These are phyloP conservation scores for Apiosordaria backusii DNA, from an alignment of 495 filamentous ascomycete genomes.

Conservation along the genomic window DNA sequence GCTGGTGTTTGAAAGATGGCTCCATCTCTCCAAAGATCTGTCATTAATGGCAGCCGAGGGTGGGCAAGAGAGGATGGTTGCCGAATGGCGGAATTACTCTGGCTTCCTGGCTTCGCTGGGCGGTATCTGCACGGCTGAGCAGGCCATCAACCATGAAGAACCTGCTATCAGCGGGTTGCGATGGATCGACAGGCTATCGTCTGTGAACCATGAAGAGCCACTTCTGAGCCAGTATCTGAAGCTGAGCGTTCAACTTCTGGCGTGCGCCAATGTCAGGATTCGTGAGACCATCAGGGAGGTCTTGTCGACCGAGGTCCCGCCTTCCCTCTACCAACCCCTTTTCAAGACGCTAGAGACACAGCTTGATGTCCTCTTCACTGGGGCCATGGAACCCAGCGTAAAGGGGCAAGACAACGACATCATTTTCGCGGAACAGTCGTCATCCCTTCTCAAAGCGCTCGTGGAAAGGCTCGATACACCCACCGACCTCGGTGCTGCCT, in stretches of 20 bases:
- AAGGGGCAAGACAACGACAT: conserved; percentile 56
- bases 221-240: conserved; percentile 58
- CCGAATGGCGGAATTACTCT: conserved; percentile 64
- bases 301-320: conserved; percentile 56
- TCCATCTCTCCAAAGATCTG: conserved; percentile 56
- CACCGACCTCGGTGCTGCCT: conserved; percentile 54
- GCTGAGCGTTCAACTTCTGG: conserved; percentile 58
- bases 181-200: conserved; percentile 60
- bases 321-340: conserved; percentile 54
- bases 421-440: conserved; percentile 62
- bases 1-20: conserved; percentile 58
- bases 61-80: conserved; percentile 52
- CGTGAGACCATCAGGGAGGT: conserved; percentile 62
- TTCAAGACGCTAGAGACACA: conserved; percentile 60
- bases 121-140: conserved; percentile 62
- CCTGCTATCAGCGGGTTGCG: conserved; percentile 51
- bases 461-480: conserved; percentile 58
- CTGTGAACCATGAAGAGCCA: conserved; percentile 55
- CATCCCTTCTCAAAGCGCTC: conserved; percentile 57
- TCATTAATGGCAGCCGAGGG: conserved; percentile 45
- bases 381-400: conserved; percentile 45
- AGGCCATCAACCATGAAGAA: conserved; percentile 52
- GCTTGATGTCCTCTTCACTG: conserved; percentile 55
- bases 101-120: conserved; percentile 64
- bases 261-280: conserved; percentile 58